Percentiles rank a stretch among this genome's conserved stretches.
Evolutionary conservation across 768 basidiomycete genomes (phyloP).

Genomic region (Podaxis sp.): DNA sequence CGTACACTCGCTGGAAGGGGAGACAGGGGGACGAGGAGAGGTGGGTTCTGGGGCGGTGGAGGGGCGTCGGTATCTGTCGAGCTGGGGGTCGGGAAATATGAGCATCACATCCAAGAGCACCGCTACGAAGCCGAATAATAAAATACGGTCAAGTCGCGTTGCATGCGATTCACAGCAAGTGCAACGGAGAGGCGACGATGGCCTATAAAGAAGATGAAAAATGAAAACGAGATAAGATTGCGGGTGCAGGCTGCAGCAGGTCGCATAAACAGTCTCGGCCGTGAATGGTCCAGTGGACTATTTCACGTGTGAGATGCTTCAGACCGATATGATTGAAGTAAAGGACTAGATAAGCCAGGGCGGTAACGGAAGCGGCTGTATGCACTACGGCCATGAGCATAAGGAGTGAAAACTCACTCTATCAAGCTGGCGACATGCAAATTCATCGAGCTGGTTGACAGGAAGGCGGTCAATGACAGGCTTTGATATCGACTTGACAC

Average conservation of each 20-base stretch:
- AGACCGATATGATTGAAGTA: background rate
- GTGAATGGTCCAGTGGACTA: background rate
- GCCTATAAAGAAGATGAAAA: background rate
- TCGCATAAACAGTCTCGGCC: background rate
- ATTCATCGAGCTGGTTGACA: constrained; percentile 78
- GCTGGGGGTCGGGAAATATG: constrained; percentile 26
- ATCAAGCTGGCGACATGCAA: constrained; percentile 87
- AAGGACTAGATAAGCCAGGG: background rate
- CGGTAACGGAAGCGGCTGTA: background rate
- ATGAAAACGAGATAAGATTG: background rate
- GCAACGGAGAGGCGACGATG: background rate
- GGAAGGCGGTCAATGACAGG: constrained; percentile 82
- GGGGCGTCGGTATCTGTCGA: constrained; percentile 50
- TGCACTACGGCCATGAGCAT: background rate
- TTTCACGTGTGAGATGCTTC: background rate
- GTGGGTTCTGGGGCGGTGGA: constrained; percentile 28
- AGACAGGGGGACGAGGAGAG: constrained; percentile 17
- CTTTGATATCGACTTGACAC: constrained; percentile 75
- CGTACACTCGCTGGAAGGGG: constrained; percentile 14
- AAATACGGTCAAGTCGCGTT: background rate
- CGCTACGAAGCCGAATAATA: no score
- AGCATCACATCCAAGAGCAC: background rate
- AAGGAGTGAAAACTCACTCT: constrained; percentile 47
- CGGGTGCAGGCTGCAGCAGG: background rate
- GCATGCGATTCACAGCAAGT: background rate